phyloP scores from a whole-genome alignment of 2,329 filamentous ascomycete species.

The Exophiala oligosperma region DNA sequence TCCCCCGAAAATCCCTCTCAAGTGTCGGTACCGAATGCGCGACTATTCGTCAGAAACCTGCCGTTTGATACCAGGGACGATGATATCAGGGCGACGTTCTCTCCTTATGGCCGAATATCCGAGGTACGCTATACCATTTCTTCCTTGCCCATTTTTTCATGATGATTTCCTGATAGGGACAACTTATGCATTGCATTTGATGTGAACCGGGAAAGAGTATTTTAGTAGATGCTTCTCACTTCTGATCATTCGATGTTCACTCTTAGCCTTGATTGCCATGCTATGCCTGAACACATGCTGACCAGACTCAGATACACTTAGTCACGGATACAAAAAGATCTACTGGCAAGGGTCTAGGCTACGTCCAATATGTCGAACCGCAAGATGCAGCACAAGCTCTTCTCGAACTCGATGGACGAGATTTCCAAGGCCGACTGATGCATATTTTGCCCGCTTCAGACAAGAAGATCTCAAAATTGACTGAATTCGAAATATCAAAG shows the following conservation, averaged over 20 bases:
- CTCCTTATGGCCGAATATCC: slow-evolving; percentile 70
- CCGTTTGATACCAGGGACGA: slow-evolving; percentile 76
- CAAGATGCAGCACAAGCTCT: slow-evolving; percentile 77
- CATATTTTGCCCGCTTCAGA: slow-evolving; percentile 84
- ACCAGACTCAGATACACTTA: slow-evolving; percentile 73
- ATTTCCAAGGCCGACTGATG: slow-evolving; percentile 88
- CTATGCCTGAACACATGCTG: slow-evolving; percentile 37
- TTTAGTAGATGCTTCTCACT: slow-evolving; percentile 99
- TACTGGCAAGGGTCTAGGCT: slow-evolving; percentile 84
- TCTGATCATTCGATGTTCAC: slow-evolving; percentile 58
- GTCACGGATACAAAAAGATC: slow-evolving; percentile 70
- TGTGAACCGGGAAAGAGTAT: slow-evolving; percentile 88
- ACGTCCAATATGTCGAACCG: slow-evolving; percentile 74
- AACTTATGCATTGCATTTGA: slow-evolving; percentile 96
- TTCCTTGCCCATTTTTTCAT: slow-evolving; percentile 48
- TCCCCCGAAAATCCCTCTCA: slow-evolving; percentile 16
- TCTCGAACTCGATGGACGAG: slow-evolving; percentile 74
- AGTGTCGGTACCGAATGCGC: slow-evolving; percentile 53
- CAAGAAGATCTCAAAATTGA: slow-evolving; percentile 77
- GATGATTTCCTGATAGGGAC: slow-evolving; percentile 99
- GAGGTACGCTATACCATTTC: slow-evolving; percentile 67
- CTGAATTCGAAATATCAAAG: slow-evolving; percentile 88
- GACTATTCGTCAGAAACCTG: slow-evolving; percentile 87
- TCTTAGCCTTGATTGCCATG: slow-evolving; percentile 27
- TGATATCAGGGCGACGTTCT: slow-evolving; percentile 72